Percentiles rank a stretch among this genome's conserved stretches.
Evolutionary conservation across 2,329 filamentous ascomycete genomes (phyloP).

Genomic region (Aschersonia sp.): DNA sequence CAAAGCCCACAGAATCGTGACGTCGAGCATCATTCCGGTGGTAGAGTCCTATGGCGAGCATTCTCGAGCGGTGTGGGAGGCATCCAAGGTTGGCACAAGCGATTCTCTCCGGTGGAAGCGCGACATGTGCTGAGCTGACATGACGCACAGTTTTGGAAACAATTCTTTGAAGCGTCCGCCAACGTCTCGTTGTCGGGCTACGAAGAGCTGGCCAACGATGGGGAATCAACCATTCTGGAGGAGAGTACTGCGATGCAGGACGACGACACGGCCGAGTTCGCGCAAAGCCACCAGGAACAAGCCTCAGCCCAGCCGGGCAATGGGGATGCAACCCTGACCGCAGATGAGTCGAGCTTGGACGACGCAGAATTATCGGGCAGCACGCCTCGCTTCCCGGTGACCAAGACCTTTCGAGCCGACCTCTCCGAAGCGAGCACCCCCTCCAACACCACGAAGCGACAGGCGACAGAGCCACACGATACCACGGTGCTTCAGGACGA

Average conservation of each 20-base stretch:
- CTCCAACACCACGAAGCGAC: conserved; percentile 58
- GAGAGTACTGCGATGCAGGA: conserved; percentile 43
- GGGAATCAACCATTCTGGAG: conserved; percentile 36
- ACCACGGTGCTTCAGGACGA: conserved; percentile 21
- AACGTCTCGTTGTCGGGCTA: conserved; percentile 95
- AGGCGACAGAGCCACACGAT: conserved; percentile 35
- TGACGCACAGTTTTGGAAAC: conserved; percentile 77
- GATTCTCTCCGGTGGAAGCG: not conserved
- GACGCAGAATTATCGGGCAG: conserved; percentile 49
- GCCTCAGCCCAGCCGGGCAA: conserved; percentile 16
- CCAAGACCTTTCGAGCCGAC: conserved; percentile 32
- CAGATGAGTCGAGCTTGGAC: conserved; percentile 54
- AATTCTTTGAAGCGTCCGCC: conserved; percentile 97
- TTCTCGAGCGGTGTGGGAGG: conserved; percentile 89
- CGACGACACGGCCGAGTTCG: conserved; percentile 35
- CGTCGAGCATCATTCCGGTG: conserved; percentile 78
- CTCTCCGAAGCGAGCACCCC: conserved; percentile 60
- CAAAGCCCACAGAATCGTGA: conserved; percentile 90
- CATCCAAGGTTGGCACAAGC: conserved; percentile 55
- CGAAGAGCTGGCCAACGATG: conserved; percentile 62
- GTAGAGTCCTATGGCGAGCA: conserved; percentile 94
- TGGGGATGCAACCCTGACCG: conserved; percentile 20
- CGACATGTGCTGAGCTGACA: not conserved
- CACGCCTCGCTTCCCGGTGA: conserved; percentile 46
- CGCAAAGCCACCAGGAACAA: conserved; percentile 25